These are phyloP conservation scores for Coemansia sp. DNA, from an alignment of 192 early-diverging fungal genomes.

Conservation along the genomic window DNA sequence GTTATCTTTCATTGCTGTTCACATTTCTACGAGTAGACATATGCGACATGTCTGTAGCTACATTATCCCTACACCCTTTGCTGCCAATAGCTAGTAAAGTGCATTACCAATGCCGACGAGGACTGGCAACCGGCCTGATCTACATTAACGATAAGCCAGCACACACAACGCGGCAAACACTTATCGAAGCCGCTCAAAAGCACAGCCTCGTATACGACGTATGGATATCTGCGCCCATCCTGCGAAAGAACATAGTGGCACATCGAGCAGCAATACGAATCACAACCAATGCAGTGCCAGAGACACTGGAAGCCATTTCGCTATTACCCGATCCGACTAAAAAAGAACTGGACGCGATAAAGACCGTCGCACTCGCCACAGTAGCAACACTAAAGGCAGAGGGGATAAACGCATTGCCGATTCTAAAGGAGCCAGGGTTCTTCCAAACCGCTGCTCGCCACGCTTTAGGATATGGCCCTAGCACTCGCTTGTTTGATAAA, in stretches of 20 bases:
- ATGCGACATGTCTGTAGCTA: not conserved
- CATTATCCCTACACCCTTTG: not conserved
- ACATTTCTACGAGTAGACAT: not conserved
- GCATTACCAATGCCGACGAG: not conserved
- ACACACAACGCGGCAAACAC: not conserved
- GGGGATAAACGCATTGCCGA: conserved; percentile 10
- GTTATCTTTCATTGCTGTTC: not conserved
- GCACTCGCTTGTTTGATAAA: conserved; percentile 30
- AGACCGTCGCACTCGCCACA: not conserved
- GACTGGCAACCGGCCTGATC: conserved; percentile 13
- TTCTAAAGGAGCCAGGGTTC: conserved; percentile 25
- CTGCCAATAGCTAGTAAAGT: not conserved
- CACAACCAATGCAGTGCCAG: conserved; percentile 22
- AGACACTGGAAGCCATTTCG: conserved; percentile 19
- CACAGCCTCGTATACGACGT: conserved; percentile 22
- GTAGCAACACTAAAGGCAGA: not conserved
- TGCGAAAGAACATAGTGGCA: not conserved
- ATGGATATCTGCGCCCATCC: conserved; percentile 9
- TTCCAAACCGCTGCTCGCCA: conserved; percentile 27
- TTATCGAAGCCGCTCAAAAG: conserved; percentile 7
- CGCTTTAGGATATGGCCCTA: conserved; percentile 20
- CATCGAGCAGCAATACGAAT: conserved; percentile 31
- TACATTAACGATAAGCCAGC: conserved; percentile 10
- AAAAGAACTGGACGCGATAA: conserved; percentile 14
- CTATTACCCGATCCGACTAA: conserved; percentile 20